These are phyloP conservation scores for Suillus paluster DNA, from an alignment of 768 basidiomycete genomes.

Conservation along the genomic window DNA sequence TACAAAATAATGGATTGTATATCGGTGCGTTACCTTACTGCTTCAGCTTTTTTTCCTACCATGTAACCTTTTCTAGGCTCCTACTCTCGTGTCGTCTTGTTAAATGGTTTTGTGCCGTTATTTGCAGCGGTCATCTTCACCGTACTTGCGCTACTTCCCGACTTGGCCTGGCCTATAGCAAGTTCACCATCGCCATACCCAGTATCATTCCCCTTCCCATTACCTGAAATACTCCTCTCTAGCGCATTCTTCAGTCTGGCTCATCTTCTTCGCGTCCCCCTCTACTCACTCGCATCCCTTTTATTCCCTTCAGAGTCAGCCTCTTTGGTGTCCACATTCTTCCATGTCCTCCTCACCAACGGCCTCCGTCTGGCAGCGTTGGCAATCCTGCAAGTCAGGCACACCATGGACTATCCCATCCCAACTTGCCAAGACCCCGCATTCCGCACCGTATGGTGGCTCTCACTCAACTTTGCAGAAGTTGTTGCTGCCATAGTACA, in stretches of 20 bases:
- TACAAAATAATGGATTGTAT: conserved; percentile 56
- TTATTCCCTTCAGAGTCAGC: conserved; percentile 30
- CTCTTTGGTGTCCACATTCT: conserved; percentile 42
- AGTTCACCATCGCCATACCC: conserved; percentile 45
- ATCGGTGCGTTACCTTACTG: conserved; percentile 39
- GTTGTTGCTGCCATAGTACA: conserved; percentile 67
- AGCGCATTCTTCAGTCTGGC: conserved; percentile 53
- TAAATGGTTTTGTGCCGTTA: conserved; percentile 66
- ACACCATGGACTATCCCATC: conserved; percentile 42
- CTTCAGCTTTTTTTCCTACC: not conserved
- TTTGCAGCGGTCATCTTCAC: conserved; percentile 53
- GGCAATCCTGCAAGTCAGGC: conserved; percentile 55
- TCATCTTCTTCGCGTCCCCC: conserved; percentile 36
- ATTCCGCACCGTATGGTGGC: conserved; percentile 77
- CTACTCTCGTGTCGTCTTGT: conserved; percentile 54
- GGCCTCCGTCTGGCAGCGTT: conserved; percentile 58
- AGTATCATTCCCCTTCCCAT: conserved; percentile 59
- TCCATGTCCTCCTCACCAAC: conserved; percentile 57
- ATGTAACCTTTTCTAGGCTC: conserved; percentile 50
- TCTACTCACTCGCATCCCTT: conserved; percentile 40
- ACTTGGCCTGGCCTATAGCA: conserved; percentile 49
- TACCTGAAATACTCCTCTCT: conserved; percentile 67
- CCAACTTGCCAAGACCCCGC: conserved; percentile 60
- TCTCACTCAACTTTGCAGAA: conserved; percentile 72
- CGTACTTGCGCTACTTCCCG: conserved; percentile 54